Percentiles rank a stretch among this genome's conserved stretches.
Conservation (phyloP, 1,139 yeast species). For the Eremothecium coryli region DNA sequence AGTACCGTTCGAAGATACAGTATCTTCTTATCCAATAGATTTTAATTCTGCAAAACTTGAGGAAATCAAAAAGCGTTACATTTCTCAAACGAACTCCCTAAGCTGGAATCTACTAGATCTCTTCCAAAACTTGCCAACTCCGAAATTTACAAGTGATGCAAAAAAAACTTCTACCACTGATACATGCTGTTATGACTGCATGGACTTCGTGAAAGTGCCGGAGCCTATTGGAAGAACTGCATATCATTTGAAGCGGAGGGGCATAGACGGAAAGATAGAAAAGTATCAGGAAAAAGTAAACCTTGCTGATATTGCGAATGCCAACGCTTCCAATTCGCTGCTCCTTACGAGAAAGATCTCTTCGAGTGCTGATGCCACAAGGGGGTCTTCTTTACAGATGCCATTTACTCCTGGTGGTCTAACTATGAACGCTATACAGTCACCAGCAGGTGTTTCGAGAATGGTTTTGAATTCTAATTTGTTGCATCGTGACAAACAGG, state of each 20-base stretch:
- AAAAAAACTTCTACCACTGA: conserved; percentile 13
- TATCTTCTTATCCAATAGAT: not conserved
- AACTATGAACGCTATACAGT: conserved; percentile 30
- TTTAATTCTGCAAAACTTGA: conserved; percentile 2
- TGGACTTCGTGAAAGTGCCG: conserved; percentile 41
- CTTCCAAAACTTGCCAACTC: conserved; percentile 24
- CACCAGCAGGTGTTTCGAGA: conserved; percentile 10
- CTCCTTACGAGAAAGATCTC: conserved; percentile 63
- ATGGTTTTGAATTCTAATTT: conserved; percentile 30
- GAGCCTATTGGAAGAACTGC: conserved; percentile 46
- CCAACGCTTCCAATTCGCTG: conserved; percentile 58
- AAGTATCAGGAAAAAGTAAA: conserved; percentile 55
- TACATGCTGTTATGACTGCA: conserved; percentile 32
- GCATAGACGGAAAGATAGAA: conserved; percentile 61
- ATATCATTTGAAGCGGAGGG: conserved; percentile 57
- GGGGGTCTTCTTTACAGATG: conserved; percentile 65
- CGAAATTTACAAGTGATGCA: conserved; percentile 11
- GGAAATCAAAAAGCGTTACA: conserved; percentile 16
- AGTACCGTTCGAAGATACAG: conserved; percentile 2
- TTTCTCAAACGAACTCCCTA: conserved; percentile 22
- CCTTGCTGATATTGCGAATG: conserved; percentile 40
- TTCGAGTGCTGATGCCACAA: conserved; percentile 49
- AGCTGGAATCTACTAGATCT: conserved; percentile 28
- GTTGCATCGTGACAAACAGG: conserved; percentile 61
- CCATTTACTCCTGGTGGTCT: conserved; percentile 96